phyloP scores from a whole-genome alignment of 2,329 filamentous ascomycete species.

The Phialophora verrucosa region DNA sequence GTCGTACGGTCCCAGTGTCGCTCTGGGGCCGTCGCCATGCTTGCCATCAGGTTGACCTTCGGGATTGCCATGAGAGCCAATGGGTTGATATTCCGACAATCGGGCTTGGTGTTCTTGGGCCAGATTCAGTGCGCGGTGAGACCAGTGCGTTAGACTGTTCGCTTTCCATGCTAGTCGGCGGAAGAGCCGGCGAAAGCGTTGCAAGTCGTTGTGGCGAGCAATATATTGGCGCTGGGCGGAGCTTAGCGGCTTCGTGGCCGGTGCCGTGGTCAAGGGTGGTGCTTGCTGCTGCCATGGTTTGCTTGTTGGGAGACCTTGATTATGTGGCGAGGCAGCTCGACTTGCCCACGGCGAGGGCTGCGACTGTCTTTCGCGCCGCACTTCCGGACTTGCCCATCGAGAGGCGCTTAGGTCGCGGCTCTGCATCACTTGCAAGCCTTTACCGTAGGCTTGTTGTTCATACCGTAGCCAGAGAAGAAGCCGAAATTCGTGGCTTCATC shows the following conservation, averaged over 20 bases:
- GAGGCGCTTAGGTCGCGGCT: constrained; percentile 31
- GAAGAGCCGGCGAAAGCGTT: constrained; percentile 34
- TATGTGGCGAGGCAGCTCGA: constrained; percentile 25
- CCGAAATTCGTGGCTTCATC: not conserved
- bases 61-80: not conserved
- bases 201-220: constrained; percentile 25
- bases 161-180: constrained; percentile 35
- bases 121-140: constrained; percentile 32
- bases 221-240: constrained; percentile 29
- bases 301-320: not conserved
- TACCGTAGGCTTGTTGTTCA: not conserved
- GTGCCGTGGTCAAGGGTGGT: not conserved
- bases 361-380: constrained; percentile 27
- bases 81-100: not conserved
- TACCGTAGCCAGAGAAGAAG: not conserved
- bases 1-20: constrained; percentile 28
- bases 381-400: constrained; percentile 34
- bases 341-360: constrained; percentile 12
- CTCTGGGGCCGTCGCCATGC: constrained; percentile 16
- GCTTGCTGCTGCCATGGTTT: constrained; percentile 10
- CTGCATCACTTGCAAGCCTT: constrained; percentile 11
- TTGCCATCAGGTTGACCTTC: not conserved
- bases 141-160: constrained; percentile 36
- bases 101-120: constrained; percentile 30
- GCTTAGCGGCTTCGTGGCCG: constrained; percentile 11